Conservation (phyloP, 805 yeast species). For the Yamadazyma akitaensis region DNA sequence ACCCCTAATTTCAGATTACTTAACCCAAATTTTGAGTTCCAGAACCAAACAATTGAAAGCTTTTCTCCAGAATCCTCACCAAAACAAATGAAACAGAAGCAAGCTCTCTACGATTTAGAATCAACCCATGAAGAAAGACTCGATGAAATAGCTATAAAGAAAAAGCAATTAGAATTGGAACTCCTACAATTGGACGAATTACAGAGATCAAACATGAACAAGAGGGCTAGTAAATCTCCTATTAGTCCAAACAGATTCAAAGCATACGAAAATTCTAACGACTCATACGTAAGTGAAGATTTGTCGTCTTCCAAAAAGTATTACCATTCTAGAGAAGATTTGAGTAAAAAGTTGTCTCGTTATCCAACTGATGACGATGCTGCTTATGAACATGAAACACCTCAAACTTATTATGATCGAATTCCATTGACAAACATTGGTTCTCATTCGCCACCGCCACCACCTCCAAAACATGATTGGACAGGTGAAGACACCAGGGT, state of each 20-base stretch:
- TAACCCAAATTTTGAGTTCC: conserved; percentile 9
- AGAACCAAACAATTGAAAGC: conserved; percentile 24
- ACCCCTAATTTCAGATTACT: conserved; percentile 13
- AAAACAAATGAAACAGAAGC: conserved; percentile 3
- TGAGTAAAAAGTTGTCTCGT: conserved; percentile 29
- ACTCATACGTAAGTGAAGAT: conserved; percentile 36
- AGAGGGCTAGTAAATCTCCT: conserved; percentile 7
- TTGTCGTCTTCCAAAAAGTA: conserved; percentile 30
- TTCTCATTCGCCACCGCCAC: conserved; percentile 42
- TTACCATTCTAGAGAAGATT: conserved; percentile 31
- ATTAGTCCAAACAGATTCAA: conserved; percentile 6
- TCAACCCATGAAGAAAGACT: conserved; percentile 15
- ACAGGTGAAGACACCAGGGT: conserved; percentile 5
- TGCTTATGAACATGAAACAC: conserved; percentile 16
- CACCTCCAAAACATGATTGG: conserved; percentile 31
- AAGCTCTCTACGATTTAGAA: neutral
- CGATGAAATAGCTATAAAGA: conserved; percentile 32
- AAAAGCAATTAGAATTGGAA: conserved; percentile 39
- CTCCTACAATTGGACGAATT: conserved; percentile 24
- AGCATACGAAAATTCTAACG: conserved; percentile 19
- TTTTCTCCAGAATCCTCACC: conserved; percentile 23
- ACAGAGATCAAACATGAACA: conserved; percentile 12
- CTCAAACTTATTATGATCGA: conserved; percentile 14
- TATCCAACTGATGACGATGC: conserved; percentile 22
- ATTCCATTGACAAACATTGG: conserved; percentile 28